phyloP scores from a whole-genome alignment of 1,139 yeast species.

The Geotrichum reessii region DNA sequence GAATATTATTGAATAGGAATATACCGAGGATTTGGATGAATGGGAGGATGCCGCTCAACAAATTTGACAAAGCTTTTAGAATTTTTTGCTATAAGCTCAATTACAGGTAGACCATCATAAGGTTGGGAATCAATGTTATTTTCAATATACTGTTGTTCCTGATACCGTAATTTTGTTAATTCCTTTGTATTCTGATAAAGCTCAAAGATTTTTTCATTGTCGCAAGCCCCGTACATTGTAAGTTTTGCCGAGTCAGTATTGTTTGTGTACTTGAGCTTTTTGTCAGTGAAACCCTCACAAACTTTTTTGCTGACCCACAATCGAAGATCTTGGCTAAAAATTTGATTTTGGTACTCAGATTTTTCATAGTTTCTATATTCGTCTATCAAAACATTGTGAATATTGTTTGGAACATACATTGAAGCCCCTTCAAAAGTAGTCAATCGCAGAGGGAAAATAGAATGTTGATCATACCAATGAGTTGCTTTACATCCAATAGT shows the following conservation, averaged over 20 bases:
- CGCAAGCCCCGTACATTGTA: constrained; percentile 30
- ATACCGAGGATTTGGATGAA: neutral
- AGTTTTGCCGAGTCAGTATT: constrained; percentile 19
- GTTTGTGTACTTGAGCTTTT: constrained; percentile 19
- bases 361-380: constrained; percentile 31
- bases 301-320: constrained; percentile 25
- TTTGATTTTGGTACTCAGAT: constrained; percentile 21
- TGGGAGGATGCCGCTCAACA: neutral
- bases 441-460: constrained; percentile 49
- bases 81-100: neutral
- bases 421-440: constrained; percentile 55
- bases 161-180: constrained; percentile 25
- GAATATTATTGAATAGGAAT: too few relatives aligned
- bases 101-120: neutral
- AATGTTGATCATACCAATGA: constrained; percentile 48
- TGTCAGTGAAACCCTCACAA: constrained; percentile 23
- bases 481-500: constrained; percentile 39
- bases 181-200: constrained; percentile 24
- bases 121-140: neutral
- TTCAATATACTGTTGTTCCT: constrained; percentile 17
- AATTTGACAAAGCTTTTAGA: neutral
- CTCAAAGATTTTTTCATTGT: constrained; percentile 23
- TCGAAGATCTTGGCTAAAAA: constrained; percentile 23
- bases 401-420: constrained; percentile 51
- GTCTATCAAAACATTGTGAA: constrained; percentile 39